Conservation (phyloP, 768 basidiomycete genomes). For the Termitomyces sp. region DNA sequence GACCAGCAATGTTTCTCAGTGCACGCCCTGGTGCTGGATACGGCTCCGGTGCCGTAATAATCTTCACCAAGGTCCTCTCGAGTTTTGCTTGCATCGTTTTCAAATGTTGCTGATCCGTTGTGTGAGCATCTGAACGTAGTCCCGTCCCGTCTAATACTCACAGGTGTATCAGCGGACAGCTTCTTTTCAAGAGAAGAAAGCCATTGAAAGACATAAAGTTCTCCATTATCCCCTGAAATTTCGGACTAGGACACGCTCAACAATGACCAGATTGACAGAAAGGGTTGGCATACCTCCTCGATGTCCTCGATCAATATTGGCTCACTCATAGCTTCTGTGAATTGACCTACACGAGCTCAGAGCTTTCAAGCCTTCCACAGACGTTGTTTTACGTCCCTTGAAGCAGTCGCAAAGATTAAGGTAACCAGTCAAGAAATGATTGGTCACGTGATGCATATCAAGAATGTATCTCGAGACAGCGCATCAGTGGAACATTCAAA, state of each 20-base stretch:
- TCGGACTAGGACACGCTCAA: constrained; percentile 42
- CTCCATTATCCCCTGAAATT: constrained; percentile 67
- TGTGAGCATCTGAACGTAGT: constrained; percentile 5
- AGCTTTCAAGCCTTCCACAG: background rate
- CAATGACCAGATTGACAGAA: background rate
- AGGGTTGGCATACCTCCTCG: constrained; percentile 19
- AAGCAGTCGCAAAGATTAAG: background rate
- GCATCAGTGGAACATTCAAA: too few relatives aligned
- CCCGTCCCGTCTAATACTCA: constrained; percentile 28
- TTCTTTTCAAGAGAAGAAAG: constrained; percentile 59
- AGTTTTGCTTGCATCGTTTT: constrained; percentile 58
- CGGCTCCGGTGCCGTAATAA: constrained; percentile 55
- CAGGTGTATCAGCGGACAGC: constrained; percentile 42
- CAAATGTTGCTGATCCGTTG: constrained; percentile 48
- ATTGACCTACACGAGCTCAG: background rate
- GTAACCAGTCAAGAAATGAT: background rate
- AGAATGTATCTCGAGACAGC: background rate
- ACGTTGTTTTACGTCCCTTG: background rate
- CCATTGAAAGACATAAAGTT: constrained; percentile 84
- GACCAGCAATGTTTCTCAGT: constrained; percentile 68
- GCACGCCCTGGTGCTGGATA: constrained; percentile 88
- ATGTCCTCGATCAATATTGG: constrained; percentile 19
- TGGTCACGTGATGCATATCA: background rate
- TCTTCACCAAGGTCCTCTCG: constrained; percentile 59
- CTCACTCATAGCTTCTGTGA: constrained; percentile 4